Percentiles rank a stretch among this genome's conserved stretches.
These are phyloP conservation scores for Barnettozyma populi DNA, from an alignment of 805 yeast species.

Conservation along the genomic window DNA sequence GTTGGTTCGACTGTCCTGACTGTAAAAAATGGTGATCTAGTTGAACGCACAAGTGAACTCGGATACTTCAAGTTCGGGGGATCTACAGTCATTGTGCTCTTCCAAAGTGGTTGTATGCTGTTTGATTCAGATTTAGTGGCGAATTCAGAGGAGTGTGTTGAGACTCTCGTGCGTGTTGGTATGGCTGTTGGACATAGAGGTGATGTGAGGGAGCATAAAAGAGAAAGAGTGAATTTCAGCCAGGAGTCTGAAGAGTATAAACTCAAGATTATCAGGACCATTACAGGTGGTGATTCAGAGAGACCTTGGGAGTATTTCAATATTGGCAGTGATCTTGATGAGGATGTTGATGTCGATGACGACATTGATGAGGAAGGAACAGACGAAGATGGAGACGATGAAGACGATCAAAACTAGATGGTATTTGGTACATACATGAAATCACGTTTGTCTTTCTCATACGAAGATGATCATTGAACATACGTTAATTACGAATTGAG, in stretches of 20 bases:
- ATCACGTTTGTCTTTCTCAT: no score
- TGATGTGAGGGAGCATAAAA: slow-evolving; percentile 40
- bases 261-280: slow-evolving; percentile 46
- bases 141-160: slow-evolving; percentile 67
- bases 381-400: slow-evolving; percentile 4
- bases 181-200: slow-evolving; percentile 83
- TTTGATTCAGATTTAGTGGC: slow-evolving; percentile 71
- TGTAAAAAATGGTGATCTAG: slow-evolving; percentile 49
- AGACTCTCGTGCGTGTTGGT: slow-evolving; percentile 83
- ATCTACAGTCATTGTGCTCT: slow-evolving; percentile 69
- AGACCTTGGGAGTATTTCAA: slow-evolving; percentile 25
- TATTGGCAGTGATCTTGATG: slow-evolving; percentile 7
- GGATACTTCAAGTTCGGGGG: slow-evolving; percentile 98
- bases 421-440: background rate
- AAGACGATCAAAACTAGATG: slow-evolving; percentile 1
- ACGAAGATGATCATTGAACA: no score
- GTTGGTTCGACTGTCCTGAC: slow-evolving; percentile 86
- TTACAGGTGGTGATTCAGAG: slow-evolving; percentile 46
- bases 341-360: slow-evolving; percentile 15
- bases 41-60: slow-evolving; percentile 72
- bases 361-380: slow-evolving; percentile 5
- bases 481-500: no score
- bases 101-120: slow-evolving; percentile 42
- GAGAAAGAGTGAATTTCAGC: slow-evolving; percentile 42
- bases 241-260: slow-evolving; percentile 42